Conservation (phyloP, 2,329 filamentous ascomycete genomes). For the Apiospora rasikravindrae region DNA sequence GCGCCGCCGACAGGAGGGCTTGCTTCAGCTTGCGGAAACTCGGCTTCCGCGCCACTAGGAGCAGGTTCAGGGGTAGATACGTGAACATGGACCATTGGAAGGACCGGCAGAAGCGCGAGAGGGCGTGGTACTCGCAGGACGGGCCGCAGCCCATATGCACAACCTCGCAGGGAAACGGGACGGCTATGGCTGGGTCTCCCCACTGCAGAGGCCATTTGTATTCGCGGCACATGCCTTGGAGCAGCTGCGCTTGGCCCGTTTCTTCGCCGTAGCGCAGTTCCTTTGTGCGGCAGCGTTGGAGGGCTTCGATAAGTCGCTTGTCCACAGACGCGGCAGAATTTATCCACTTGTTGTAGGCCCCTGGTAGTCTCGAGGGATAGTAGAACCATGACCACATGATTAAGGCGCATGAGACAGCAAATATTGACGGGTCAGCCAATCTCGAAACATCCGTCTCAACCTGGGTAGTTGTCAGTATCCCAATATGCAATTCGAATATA, state of each 20-base stretch:
- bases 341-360: conserved; percentile 82
- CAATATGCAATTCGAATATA: neutral
- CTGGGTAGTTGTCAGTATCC: conserved; percentile 34
- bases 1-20: conserved; percentile 64
- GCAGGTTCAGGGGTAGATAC: conserved; percentile 76
- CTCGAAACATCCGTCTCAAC: conserved; percentile 48
- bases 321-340: conserved; percentile 78
- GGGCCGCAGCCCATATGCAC: conserved; percentile 81
- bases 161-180: conserved; percentile 81
- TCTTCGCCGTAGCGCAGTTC: conserved; percentile 75
- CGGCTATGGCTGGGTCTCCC: conserved; percentile 72
- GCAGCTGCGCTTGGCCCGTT: conserved; percentile 70
- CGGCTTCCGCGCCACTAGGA: conserved; percentile 62
- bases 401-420: conserved; percentile 72
- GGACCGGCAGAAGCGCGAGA: conserved; percentile 69
- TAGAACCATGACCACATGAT: conserved; percentile 95
- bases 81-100: conserved; percentile 78
- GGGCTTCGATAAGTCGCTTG: conserved; percentile 72
- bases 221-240: conserved; percentile 75
- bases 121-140: conserved; percentile 76
- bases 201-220: conserved; percentile 70
- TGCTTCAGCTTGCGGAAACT: conserved; percentile 48
- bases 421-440: conserved; percentile 71
- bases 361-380: conserved; percentile 70
- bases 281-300: conserved; percentile 68